Conservation (phyloP, 345 rosid species). For the Mangifera indica region DNA sequence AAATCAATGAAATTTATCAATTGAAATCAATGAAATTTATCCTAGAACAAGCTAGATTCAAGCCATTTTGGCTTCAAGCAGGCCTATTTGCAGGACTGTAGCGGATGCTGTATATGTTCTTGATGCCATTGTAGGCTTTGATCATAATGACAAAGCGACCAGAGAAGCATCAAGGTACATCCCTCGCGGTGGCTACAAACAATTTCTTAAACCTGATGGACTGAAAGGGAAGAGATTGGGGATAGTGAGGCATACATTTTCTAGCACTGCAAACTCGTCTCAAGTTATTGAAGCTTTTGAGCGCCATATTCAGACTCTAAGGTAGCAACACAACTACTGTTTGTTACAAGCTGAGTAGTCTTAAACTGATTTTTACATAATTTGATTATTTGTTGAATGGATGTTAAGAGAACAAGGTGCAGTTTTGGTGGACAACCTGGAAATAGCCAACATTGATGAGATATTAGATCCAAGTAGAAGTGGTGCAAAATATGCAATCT, state of each 20-base stretch:
- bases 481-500: conserved; percentile 35
- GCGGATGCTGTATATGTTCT: conserved; percentile 47
- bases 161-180: conserved; percentile 37
- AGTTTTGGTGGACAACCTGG: conserved; percentile 40
- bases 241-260: conserved; percentile 41
- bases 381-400: neutral
- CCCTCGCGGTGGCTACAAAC: conserved; percentile 49
- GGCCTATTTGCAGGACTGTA: conserved; percentile 49
- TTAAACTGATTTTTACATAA: neutral
- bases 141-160: conserved; percentile 40
- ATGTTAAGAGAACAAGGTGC: conserved; percentile 51
- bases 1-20: neutral
- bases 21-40: neutral
- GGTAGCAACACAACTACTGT: conserved; percentile 29
- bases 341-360: neutral
- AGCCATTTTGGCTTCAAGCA: conserved; percentile 14
- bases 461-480: conserved; percentile 23
- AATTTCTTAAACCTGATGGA: conserved; percentile 43
- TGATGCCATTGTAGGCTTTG: conserved; percentile 43
- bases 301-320: conserved; percentile 40
- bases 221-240: conserved; percentile 62
- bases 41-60: neutral
- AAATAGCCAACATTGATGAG: conserved; percentile 36
- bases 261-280: conserved; percentile 2
- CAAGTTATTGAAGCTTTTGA: conserved; percentile 28